These are phyloP conservation scores for Russula sp. DNA, from an alignment of 768 basidiomycete genomes.

Conservation along the genomic window DNA sequence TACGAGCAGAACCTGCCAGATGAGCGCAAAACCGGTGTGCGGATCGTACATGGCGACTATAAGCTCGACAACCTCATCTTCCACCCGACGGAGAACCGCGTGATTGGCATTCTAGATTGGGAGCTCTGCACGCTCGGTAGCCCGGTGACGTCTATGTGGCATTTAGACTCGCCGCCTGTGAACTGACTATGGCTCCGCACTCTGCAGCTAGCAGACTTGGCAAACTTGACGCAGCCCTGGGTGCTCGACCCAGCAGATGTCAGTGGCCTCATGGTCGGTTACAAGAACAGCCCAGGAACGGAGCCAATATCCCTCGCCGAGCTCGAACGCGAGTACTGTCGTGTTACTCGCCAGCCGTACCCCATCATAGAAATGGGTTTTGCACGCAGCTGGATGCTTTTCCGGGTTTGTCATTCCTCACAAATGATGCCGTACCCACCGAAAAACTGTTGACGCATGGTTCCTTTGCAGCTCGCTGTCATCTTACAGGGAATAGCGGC, in stretches of 20 bases:
- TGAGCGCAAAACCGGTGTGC: constrained; percentile 63
- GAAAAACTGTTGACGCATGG: constrained; percentile 8
- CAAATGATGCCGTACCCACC: constrained; percentile 4
- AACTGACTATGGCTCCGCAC: neutral
- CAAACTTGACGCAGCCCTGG: constrained; percentile 87
- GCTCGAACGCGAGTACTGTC: constrained; percentile 79
- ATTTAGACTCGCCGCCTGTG: neutral
- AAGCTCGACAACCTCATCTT: constrained; percentile 98
- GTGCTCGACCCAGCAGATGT: constrained; percentile 43
- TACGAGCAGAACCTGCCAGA: constrained; percentile 70
- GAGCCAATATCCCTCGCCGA: constrained; percentile 63
- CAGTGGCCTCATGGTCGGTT: constrained; percentile 31
- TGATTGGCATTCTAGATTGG: constrained; percentile 97
- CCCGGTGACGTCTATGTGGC: constrained; percentile 45
- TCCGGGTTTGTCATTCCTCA: constrained; percentile 48
- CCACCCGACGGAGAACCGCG: constrained; percentile 84
- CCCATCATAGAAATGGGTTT: constrained; percentile 78
- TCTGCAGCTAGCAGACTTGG: constrained; percentile 77
- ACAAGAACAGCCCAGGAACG: constrained; percentile 53
- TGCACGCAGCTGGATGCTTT: constrained; percentile 80
- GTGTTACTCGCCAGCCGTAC: constrained; percentile 55
- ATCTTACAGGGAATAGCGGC: constrained; percentile 91
- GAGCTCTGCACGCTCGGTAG: constrained; percentile 94
- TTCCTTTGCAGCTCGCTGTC: constrained; percentile 52
- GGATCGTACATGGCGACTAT: constrained; percentile 97